phyloP scores from a whole-genome alignment of 2,329 filamentous ascomycete genomes.

The Davidsoniella neocaledoniae region DNA sequence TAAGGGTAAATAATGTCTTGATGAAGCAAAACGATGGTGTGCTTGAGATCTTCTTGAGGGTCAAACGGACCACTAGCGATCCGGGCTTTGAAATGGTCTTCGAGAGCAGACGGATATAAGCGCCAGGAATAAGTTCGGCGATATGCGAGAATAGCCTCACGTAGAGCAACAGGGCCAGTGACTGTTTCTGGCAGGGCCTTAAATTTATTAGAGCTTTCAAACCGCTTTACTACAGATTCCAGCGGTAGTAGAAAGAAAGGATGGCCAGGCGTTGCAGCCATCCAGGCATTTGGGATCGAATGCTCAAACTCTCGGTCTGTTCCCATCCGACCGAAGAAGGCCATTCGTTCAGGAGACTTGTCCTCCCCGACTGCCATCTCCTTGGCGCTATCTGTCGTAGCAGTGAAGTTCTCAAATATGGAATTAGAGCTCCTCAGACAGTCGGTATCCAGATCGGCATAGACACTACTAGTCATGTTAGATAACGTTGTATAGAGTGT shows the following conservation, averaged over 20 bases:
- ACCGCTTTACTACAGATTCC: constrained; percentile 13
- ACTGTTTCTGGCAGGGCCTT: constrained; percentile 8
- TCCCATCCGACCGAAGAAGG: constrained; percentile 21
- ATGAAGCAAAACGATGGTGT: constrained; percentile 15
- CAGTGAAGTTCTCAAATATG: constrained; percentile 15
- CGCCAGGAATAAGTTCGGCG: constrained; percentile 3
- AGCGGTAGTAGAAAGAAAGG: constrained; percentile 20
- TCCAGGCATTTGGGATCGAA: constrained; percentile 23
- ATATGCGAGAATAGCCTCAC: constrained; percentile 13
- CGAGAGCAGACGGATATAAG: not conserved
- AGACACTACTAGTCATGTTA: constrained; percentile 15
- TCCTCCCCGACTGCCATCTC: constrained; percentile 1
- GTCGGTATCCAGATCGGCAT: constrained; percentile 20
- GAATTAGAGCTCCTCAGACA: constrained; percentile 18
- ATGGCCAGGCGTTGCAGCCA: constrained; percentile 21
- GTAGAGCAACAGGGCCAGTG: constrained; percentile 14
- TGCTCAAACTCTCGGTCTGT: constrained; percentile 17
- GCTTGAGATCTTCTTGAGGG: not conserved
- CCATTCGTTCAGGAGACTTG: constrained; percentile 6
- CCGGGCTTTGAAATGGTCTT: constrained; percentile 5
- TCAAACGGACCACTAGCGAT: constrained; percentile 4
- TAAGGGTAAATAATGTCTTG: constrained; percentile 17
- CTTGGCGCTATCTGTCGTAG: not conserved
- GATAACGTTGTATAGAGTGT: not conserved
- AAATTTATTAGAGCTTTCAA: not conserved